These are phyloP conservation scores for Leccinum pallidistipes DNA, from an alignment of 1,284 basidiomycete species.

Conservation along the genomic window DNA sequence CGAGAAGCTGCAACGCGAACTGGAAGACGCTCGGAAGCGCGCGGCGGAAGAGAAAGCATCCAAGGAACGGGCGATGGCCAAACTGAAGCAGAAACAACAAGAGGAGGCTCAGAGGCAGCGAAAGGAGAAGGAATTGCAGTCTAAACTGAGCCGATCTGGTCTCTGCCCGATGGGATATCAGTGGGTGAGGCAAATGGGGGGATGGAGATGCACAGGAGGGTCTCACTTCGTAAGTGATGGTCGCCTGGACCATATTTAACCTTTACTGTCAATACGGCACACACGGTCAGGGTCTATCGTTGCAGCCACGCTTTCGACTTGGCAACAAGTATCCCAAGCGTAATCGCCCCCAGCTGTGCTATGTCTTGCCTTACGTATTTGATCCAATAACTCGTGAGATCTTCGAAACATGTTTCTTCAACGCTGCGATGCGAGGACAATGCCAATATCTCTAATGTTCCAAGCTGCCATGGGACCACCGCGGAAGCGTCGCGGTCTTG, in stretches of 20 bases:
- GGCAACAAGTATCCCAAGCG: neutral
- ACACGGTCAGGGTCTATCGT: neutral
- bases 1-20: conserved; percentile 25
- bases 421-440: too few relatives aligned
- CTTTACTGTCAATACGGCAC: neutral
- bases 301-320: neutral
- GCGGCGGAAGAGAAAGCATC: conserved; percentile 26
- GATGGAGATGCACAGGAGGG: conserved; percentile 60
- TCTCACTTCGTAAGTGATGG: conserved; percentile 42
- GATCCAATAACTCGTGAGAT: neutral
- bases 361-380: neutral
- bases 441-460: neutral
- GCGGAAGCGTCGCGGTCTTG: neutral
- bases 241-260: conserved; percentile 9
- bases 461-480: neutral
- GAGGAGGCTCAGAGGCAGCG: conserved; percentile 35
- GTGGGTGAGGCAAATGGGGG: conserved; percentile 48
- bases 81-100: conserved; percentile 35
- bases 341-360: neutral
- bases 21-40: conserved; percentile 22
- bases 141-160: conserved; percentile 45
- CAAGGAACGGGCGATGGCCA: conserved; percentile 32
- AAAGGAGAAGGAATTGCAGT: conserved; percentile 41
- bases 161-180: conserved; percentile 50
- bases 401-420: neutral